phyloP scores from a whole-genome alignment of 2,329 filamentous ascomycete species.

The Colletotrichum endophyticum region DNA sequence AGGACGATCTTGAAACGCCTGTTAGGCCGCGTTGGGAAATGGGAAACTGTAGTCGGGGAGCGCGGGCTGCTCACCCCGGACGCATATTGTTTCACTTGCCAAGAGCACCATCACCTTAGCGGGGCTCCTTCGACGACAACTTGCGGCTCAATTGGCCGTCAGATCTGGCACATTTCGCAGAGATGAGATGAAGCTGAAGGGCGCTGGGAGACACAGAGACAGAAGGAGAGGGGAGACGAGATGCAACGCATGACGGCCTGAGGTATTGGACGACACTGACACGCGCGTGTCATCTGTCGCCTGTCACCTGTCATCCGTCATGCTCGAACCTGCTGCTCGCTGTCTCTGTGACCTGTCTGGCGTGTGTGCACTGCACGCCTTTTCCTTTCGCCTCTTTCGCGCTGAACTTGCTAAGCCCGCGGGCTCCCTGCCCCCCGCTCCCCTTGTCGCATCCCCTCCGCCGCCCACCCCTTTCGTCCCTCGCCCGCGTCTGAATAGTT shows the following conservation, averaged over 20 bases:
- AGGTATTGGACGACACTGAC: conserved; percentile 2
- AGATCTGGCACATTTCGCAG: not conserved
- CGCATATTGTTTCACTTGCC: conserved; percentile 15
- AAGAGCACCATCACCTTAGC: not conserved
- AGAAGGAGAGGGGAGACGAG: not conserved
- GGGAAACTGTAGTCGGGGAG: not conserved
- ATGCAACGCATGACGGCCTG: not conserved
- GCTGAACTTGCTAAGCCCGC: not conserved
- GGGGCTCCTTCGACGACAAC: not conserved
- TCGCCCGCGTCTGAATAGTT: not conserved
- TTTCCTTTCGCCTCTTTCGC: not conserved
- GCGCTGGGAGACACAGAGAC: not conserved
- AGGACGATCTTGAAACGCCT: conserved; percentile 1
- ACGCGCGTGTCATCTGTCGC: not conserved
- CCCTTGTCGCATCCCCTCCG: not conserved
- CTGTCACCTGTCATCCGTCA: conserved; percentile 11
- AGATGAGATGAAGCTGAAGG: conserved; percentile 8
- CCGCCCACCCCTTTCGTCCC: not conserved
- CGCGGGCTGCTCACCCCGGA: not conserved
- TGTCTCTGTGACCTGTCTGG: not conserved
- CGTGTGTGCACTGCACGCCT: not conserved
- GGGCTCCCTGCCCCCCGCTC: not conserved
- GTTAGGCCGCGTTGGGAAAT: not conserved
- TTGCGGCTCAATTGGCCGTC: not conserved
- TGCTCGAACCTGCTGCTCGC: not conserved